A percentile compares a stretch with the other conserved stretches of the same genome.
These are phyloP conservation scores for Colletotrichum sp. DNA, from an alignment of 2,329 filamentous ascomycete species.

Conservation along the genomic window DNA sequence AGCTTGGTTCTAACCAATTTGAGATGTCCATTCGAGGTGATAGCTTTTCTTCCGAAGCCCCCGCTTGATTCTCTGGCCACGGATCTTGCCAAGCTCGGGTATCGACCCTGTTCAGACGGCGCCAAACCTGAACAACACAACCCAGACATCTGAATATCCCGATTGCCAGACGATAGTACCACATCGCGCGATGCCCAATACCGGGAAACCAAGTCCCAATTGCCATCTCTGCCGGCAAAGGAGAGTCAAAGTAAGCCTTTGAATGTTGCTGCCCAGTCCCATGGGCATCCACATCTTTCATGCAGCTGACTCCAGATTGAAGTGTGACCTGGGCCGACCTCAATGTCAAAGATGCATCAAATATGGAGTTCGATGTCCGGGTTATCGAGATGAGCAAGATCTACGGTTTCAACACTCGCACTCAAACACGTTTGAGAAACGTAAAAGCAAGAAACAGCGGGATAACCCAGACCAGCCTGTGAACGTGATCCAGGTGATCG, in stretches of 20 bases:
- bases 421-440: conserved; percentile 26
- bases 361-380: conserved; percentile 43
- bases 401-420: conserved; percentile 43
- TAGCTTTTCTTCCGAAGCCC: not conserved
- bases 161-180: rapidly evolving
- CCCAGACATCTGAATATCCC: not conserved
- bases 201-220: conserved; percentile 43
- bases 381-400: conserved; percentile 43
- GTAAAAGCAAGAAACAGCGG: conserved; percentile 34
- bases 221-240: conserved; percentile 45
- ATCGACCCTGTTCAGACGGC: not conserved
- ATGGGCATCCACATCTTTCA: not conserved
- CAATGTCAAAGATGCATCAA: conserved; percentile 45
- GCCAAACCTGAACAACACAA: not conserved
- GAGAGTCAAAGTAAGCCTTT: conserved; percentile 42
- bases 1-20: not conserved
- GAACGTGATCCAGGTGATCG: not conserved
- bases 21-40: not conserved
- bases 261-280: not conserved
- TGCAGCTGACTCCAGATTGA: conserved; percentile 1
- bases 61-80: not conserved
- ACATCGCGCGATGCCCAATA: conserved; percentile 40
- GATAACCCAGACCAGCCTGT: not conserved
- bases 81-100: not conserved
- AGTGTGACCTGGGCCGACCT: conserved; percentile 46